Evolutionary conservation across 495 filamentous ascomycete genomes (phyloP).

Genomic region (Endocarpon pusillum): DNA sequence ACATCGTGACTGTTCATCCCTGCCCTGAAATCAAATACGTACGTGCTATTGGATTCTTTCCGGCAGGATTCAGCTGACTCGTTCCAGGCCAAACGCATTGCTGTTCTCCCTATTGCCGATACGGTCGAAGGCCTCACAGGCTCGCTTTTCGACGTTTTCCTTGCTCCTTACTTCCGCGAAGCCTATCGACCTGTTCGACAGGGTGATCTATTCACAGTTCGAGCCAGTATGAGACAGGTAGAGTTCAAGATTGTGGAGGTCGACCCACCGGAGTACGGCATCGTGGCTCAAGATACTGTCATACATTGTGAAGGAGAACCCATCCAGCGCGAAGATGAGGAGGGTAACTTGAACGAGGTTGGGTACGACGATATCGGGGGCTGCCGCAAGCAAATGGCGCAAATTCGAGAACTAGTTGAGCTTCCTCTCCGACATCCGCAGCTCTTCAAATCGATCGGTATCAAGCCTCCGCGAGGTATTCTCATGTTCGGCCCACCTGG

Average conservation of each 20-base stretch:
- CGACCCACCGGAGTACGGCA: conserved; percentile 93
- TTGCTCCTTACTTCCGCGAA: conserved; percentile 98
- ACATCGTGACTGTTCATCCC: conserved; percentile 92
- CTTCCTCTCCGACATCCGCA: conserved; percentile 90
- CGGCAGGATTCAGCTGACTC: conserved; percentile 10
- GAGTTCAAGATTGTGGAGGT: conserved; percentile 99
- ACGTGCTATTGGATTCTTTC: conserved; percentile 21
- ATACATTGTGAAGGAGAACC: conserved; percentile 98
- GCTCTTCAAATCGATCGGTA: conserved; percentile 99
- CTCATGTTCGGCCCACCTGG: conserved; percentile 93
- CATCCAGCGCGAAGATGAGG: conserved; percentile 95
- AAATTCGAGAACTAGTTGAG: conserved; percentile 97
- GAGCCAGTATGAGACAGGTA: conserved; percentile 95
- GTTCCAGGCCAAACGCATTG: conserved; percentile 85
- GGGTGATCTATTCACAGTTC: conserved; percentile 90
- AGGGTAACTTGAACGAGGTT: conserved; percentile 97
- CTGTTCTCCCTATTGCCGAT: conserved; percentile 94
- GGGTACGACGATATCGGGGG: conserved; percentile 99
- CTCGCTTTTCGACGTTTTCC: conserved; percentile 96
- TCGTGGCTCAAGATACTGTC: conserved; percentile 94
- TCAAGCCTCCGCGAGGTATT: conserved; percentile 97
- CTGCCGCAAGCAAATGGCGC: conserved; percentile 98
- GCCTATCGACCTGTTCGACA: conserved; percentile 92
- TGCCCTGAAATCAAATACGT: conserved; percentile 99
- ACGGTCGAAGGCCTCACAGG: conserved; percentile 95